phyloP scores from a whole-genome alignment of 805 yeast genomes.

The Metahyphopichia silvanorum region DNA sequence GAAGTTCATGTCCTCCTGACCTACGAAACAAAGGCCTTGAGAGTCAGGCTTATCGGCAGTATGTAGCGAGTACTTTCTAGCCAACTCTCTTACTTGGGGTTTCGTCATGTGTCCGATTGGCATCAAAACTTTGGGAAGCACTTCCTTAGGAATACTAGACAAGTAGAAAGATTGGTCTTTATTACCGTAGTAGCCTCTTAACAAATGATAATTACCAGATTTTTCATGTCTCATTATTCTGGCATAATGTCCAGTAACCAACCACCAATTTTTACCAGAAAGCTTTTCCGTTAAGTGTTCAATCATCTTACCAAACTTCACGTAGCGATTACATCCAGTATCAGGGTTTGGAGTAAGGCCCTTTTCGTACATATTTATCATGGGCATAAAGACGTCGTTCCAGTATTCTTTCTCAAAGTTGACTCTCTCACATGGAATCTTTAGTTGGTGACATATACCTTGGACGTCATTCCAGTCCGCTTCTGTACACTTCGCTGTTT shows the following conservation, averaged over 20 bases:
- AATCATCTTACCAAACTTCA: conserved; percentile 81
- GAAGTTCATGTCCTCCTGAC: conserved; percentile 59
- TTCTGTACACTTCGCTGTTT: conserved; percentile 69
- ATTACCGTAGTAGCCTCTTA: conserved; percentile 52
- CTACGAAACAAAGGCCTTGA: conserved; percentile 91
- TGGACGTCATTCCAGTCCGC: conserved; percentile 86
- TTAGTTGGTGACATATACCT: conserved; percentile 54
- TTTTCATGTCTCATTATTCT: conserved; percentile 39
- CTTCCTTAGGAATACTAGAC: conserved; percentile 54
- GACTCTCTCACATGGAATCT: conserved; percentile 70
- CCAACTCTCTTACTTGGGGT: conserved; percentile 69
- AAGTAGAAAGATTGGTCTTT: conserved; percentile 94
- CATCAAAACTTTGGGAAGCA: conserved; percentile 52
- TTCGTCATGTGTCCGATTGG: conserved; percentile 82
- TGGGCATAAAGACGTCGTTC: conserved; percentile 89
- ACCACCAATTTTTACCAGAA: conserved; percentile 56
- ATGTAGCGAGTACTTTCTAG: conserved; percentile 48
- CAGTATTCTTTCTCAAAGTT: conserved; percentile 91
- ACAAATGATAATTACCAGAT: conserved; percentile 40
- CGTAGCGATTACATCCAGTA: conserved; percentile 76
- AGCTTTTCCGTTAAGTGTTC: conserved; percentile 47
- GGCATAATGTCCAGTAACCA: conserved; percentile 87
- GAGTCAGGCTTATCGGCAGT: conserved; percentile 87
- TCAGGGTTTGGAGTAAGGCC: conserved; percentile 97
- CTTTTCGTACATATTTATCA: conserved; percentile 64